A percentile compares a stretch with the other conserved stretches of the same genome.
phyloP scores from a whole-genome alignment of 2,329 filamentous ascomycete genomes.

The Trichoderma sp. region DNA sequence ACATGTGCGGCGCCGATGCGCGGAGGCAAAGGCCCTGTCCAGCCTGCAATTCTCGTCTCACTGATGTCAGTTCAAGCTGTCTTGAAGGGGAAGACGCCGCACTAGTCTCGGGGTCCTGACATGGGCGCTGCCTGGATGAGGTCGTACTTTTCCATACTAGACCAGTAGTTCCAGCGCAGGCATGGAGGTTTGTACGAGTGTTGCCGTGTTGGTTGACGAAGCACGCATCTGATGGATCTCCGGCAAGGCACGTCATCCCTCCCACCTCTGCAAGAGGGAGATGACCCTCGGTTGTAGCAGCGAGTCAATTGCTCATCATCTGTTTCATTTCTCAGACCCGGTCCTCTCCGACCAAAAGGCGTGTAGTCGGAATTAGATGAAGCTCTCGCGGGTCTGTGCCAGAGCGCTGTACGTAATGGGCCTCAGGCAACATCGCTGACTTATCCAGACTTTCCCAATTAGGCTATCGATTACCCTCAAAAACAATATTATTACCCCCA shows the following conservation, averaged over 20 bases:
- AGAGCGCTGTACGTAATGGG: conserved; percentile 25
- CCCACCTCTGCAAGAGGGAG: neutral
- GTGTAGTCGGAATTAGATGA: neutral
- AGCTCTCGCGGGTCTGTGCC: neutral
- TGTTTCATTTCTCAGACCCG: neutral
- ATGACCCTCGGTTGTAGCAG: neutral
- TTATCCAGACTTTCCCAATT: conserved; percentile 12
- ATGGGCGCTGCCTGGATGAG: neutral
- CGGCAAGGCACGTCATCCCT: conserved; percentile 1
- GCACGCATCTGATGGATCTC: neutral
- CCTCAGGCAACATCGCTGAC: conserved; percentile 11
- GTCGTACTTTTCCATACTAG: neutral
- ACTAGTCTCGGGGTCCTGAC: conserved; percentile 17
- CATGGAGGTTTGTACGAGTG: neutral
- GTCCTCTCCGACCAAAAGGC: neutral
- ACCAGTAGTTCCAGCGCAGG: neutral
- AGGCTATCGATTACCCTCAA: conserved; percentile 25
- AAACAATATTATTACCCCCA: conserved; percentile 24
- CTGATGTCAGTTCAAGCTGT: conserved; percentile 17
- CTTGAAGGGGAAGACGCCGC: neutral
- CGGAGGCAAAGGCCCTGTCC: conserved; percentile 6
- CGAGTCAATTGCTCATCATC: neutral
- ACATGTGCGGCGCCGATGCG: conserved; percentile 16
- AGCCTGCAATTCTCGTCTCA: neutral
- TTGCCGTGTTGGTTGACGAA: neutral